A percentile compares a stretch with the other conserved stretches of the same genome.
Conservation (phyloP, 2,329 filamentous ascomycete species). For the Tolypocladium sp. region DNA sequence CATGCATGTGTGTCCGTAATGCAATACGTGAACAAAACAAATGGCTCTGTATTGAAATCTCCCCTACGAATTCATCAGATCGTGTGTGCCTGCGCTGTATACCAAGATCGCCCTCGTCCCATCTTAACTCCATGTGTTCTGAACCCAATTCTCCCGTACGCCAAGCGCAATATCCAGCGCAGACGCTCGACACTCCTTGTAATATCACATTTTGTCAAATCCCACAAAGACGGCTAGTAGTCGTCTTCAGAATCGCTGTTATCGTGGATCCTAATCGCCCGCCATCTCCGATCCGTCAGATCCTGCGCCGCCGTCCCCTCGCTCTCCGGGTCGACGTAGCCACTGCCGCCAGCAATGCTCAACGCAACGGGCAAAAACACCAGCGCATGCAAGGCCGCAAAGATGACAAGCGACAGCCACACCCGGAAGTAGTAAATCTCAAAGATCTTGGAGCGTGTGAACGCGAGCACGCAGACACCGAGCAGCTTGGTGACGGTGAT, state of each 20-base stretch:
- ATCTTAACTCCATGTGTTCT: background rate
- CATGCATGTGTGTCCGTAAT: background rate
- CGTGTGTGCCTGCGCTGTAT: background rate
- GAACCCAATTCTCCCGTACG: background rate
- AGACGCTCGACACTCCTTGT: background rate
- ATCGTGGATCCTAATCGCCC: conserved; percentile 68
- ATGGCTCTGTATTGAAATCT: background rate
- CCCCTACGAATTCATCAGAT: background rate
- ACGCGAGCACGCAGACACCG: conserved; percentile 84
- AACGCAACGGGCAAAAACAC: conserved; percentile 87
- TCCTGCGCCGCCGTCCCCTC: conserved; percentile 88
- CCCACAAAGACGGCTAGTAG: conserved; percentile 20
- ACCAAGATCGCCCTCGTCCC: background rate
- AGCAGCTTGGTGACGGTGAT: conserved; percentile 95
- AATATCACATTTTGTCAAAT: too few species aligned
- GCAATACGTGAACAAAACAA: background rate
- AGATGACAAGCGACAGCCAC: conserved; percentile 84
- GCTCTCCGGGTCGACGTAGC: conserved; percentile 79
- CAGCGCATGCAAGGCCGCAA: conserved; percentile 80
- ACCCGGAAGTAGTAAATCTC: conserved; percentile 99
- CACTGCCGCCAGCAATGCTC: conserved; percentile 75
- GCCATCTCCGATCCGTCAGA: conserved; percentile 67
- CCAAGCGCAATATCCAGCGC: background rate
- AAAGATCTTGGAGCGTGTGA: conserved; percentile 96
- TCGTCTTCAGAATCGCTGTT: conserved; percentile 65